Evolutionary conservation across 371 early-diverging fungal genomes (phyloP).

Genomic region (Blakeslea trispora): DNA sequence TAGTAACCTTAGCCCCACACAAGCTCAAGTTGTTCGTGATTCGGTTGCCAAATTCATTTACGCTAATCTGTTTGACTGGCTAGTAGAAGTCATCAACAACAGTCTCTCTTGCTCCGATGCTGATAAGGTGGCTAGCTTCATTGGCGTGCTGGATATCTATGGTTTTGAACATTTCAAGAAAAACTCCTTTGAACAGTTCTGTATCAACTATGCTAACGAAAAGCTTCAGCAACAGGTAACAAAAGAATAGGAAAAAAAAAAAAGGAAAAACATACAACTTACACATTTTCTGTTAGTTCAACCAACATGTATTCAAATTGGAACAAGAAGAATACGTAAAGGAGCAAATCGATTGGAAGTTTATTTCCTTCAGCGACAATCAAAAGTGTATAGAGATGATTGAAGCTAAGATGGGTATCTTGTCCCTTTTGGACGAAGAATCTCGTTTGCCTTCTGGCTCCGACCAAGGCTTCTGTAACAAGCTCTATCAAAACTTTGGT

Average conservation of each 20-base stretch:
- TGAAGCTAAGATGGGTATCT: conserved; percentile 95
- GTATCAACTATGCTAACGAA: conserved; percentile 98
- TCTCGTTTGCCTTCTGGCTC: conserved; percentile 91
- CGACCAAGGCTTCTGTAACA: conserved; percentile 81
- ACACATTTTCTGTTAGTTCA: conserved; percentile 63
- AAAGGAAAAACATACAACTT: neutral
- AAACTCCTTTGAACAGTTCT: conserved; percentile 99
- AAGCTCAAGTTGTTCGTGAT: conserved; percentile 85
- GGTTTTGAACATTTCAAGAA: conserved; percentile 97
- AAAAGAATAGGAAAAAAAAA: neutral
- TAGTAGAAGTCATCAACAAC: conserved; percentile 81
- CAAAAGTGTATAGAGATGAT: conserved; percentile 99
- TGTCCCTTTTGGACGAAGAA: conserved; percentile 95
- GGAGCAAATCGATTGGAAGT: conserved; percentile 90
- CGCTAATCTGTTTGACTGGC: conserved; percentile 91
- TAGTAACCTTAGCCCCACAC: conserved; percentile 69
- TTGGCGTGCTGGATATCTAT: conserved; percentile 96
- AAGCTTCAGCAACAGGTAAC: conserved; percentile 92
- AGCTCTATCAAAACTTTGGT: conserved; percentile 81
- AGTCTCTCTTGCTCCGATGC: conserved; percentile 62
- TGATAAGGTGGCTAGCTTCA: conserved; percentile 65
- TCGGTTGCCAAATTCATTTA: conserved; percentile 95
- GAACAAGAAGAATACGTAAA: conserved; percentile 96
- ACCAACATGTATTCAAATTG: conserved; percentile 74
- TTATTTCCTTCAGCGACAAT: conserved; percentile 97